Evolutionary conservation across 257 asterid species (phyloP).

Genomic region (Nicotiana sylvestris): DNA sequence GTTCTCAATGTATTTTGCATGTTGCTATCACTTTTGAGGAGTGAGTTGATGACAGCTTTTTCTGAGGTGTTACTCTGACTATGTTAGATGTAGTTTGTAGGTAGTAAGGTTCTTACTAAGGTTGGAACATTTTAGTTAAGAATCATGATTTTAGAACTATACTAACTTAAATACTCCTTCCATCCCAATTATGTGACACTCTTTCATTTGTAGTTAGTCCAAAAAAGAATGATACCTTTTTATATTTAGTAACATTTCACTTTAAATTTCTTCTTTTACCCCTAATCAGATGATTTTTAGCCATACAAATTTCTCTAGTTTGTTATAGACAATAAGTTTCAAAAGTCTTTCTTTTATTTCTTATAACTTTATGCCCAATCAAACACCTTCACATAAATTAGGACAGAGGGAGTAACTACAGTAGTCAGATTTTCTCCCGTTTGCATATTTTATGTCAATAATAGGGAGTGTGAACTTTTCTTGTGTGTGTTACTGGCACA

Average conservation of each 20-base stretch:
- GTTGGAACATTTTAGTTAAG: neutral
- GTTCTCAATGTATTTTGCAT: neutral
- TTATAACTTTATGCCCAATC: no score
- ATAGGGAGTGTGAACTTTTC: neutral
- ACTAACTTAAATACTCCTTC: neutral
- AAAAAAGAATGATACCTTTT: no score
- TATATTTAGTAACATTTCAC: no score
- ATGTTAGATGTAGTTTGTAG: neutral
- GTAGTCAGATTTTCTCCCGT: neutral
- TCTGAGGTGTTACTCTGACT: neutral
- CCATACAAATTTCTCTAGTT: no score
- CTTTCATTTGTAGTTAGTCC: no score
- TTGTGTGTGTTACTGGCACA: neutral
- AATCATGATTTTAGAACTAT: neutral
- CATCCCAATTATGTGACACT: no score
- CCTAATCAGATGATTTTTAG: no score
- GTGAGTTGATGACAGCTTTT: neutral
- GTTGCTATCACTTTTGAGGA: neutral
- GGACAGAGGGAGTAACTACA: neutral
- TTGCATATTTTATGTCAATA: neutral
- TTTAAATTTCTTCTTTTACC: no score
- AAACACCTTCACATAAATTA: no score
- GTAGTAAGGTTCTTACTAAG: neutral
- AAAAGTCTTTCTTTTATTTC: no score
- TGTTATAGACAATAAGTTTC: no score